Conservation (phyloP, 164 flowering plant species). For the Protea cynaroides region DNA sequence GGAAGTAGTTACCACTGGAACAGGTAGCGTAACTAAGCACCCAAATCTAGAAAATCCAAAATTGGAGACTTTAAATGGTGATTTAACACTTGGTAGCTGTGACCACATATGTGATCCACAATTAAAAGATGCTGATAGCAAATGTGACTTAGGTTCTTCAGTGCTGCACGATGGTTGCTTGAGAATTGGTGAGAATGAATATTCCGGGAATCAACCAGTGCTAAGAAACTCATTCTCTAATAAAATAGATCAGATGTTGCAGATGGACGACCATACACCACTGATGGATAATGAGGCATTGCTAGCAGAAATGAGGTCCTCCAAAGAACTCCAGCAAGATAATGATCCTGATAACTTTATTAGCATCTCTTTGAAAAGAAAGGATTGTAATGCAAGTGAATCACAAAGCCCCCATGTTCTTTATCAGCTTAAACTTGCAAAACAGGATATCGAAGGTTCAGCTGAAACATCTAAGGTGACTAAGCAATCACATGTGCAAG, state of each 20-base stretch:
- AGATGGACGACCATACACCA: not conserved
- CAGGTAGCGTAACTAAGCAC: not conserved
- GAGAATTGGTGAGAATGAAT: not conserved
- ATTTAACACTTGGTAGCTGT: not conserved
- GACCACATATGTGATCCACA: not conserved
- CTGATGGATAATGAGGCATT: not conserved
- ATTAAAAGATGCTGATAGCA: not conserved
- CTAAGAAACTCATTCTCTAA: not conserved
- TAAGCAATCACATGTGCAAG: conserved; percentile 9
- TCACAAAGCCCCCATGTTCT: conserved; percentile 6
- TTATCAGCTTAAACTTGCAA: conserved; percentile 3
- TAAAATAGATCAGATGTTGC: conserved; percentile 2
- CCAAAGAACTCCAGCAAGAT: not conserved
- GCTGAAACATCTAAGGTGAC: conserved; percentile 2
- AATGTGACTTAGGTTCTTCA: not conserved
- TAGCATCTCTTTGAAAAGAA: conserved; percentile 3
- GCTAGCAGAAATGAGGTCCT: too few relatives aligned
- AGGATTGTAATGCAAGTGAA: conserved; percentile 2
- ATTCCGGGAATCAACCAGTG: conserved; percentile 1
- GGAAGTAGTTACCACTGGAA: not conserved
- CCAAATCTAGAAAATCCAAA: not conserved
- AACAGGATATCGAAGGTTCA: conserved; percentile 9
- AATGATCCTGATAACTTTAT: not conserved
- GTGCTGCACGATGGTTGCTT: not conserved
- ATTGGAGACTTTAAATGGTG: not conserved